Percentiles rank a stretch among this genome's conserved stretches.
Evolutionary conservation across 2,329 filamentous ascomycete species (phyloP).

Genomic region (Phaeophleospora eucalypticola): DNA sequence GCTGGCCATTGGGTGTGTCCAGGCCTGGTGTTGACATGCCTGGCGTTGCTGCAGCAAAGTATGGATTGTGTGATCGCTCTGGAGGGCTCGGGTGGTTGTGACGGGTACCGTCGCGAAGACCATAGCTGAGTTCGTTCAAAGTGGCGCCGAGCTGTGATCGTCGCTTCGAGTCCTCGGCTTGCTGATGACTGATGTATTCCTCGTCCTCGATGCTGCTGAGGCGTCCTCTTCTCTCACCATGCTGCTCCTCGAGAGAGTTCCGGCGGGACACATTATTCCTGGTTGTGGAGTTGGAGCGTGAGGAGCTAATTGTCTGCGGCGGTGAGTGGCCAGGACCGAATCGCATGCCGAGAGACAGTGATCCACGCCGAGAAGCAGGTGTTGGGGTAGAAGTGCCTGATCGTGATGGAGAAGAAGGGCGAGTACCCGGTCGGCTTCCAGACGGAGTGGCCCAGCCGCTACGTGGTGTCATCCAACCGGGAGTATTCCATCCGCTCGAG

Average conservation of each 20-base stretch:
- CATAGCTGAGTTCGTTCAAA: constrained; percentile 27
- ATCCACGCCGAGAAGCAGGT: constrained; percentile 13
- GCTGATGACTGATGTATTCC: constrained; percentile 30
- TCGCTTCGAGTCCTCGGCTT: constrained; percentile 31
- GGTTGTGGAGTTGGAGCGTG: constrained; percentile 8
- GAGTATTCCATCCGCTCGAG: constrained; percentile 34
- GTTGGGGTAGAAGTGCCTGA: constrained; percentile 25
- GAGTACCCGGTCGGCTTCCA: constrained; percentile 27
- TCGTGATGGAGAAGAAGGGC: constrained; percentile 31
- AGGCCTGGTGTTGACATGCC: constrained; percentile 12
- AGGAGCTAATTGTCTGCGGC: constrained; percentile 11
- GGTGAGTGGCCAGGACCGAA: constrained; percentile 30
- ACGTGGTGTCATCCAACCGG: constrained; percentile 37
- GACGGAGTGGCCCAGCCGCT: constrained; percentile 39
- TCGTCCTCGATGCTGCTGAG: constrained; percentile 31
- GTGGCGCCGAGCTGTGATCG: constrained; percentile 24
- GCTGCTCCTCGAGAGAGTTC: constrained; percentile 26
- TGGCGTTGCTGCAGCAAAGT: constrained; percentile 20
- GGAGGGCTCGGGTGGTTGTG: constrained; percentile 14
- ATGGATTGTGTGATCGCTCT: constrained; percentile 18
- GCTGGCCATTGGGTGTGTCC: constrained; percentile 20
- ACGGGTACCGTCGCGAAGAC: constrained; percentile 28
- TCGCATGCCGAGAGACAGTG: constrained; percentile 30
- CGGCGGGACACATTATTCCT: constrained; percentile 19
- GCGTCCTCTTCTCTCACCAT: constrained; percentile 13